Conservation (phyloP, 1,284 basidiomycete species). For the Rhodotorula mucilaginosa region DNA sequence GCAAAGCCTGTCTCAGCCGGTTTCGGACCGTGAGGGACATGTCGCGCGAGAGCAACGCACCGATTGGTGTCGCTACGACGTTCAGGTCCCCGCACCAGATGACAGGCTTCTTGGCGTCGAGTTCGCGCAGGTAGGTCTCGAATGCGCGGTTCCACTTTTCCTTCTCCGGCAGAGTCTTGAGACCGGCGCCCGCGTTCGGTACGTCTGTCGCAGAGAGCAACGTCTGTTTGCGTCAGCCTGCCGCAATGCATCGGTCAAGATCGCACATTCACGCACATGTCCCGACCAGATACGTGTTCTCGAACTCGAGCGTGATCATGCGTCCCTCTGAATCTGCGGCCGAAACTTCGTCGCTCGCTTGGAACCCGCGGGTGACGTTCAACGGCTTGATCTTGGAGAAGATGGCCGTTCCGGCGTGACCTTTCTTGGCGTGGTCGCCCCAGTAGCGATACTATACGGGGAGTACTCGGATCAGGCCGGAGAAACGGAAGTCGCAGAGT, state of each 20-base stretch:
- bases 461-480: not conserved
- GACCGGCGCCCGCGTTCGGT: conserved; percentile 74
- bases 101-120: conserved; percentile 75
- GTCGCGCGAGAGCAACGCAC: not conserved
- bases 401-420: conserved; percentile 77
- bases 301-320: conserved; percentile 77
- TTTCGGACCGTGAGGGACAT: not conserved
- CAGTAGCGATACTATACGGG: conserved; percentile 60
- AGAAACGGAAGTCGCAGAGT: too few relatives aligned
- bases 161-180: conserved; percentile 56
- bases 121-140: conserved; percentile 64
- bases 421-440: conserved; percentile 68
- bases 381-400: conserved; percentile 74
- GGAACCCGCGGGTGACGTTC: conserved; percentile 59
- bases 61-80: conserved; percentile 60
- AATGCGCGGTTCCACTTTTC: conserved; percentile 72
- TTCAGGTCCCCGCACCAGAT: conserved; percentile 90
- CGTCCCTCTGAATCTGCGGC: conserved; percentile 31
- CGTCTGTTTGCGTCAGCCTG: not conserved
- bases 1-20: conserved; percentile 1
- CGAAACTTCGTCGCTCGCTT: conserved; percentile 13
- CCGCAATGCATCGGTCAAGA: not conserved
- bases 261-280: conserved; percentile 54
- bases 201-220: conserved; percentile 53
- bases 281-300: conserved; percentile 66